Percentiles rank a stretch among this genome's conserved stretches.
Evolutionary conservation across 2,329 filamentous ascomycete genomes (phyloP).

Genomic region (Aureobasidium sp.): DNA sequence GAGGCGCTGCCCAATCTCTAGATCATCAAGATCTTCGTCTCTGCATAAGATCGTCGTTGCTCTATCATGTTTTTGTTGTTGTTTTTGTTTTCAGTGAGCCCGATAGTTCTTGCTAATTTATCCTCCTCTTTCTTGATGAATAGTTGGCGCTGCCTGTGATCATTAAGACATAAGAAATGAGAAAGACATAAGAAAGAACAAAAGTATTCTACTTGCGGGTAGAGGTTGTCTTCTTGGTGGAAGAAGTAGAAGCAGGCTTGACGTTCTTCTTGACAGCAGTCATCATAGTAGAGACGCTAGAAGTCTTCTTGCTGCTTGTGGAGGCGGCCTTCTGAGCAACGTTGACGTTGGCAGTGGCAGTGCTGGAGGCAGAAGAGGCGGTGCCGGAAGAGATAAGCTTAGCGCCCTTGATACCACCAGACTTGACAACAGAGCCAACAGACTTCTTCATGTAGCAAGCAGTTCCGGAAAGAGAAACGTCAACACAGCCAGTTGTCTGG

Average conservation of each 20-base stretch:
- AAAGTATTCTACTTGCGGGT: slow-evolving; percentile 2
- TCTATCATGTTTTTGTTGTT: slow-evolving; percentile 5
- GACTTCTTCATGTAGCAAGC: slow-evolving; percentile 30
- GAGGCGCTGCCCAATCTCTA: neutral
- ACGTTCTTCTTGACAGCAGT: neutral
- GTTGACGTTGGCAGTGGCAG: slow-evolving; percentile 5
- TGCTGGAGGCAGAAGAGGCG: slow-evolving; percentile 4
- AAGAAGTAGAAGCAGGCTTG: neutral
- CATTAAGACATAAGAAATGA: neutral
- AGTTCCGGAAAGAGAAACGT: slow-evolving; percentile 27
- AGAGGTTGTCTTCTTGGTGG: neutral
- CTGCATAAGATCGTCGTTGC: slow-evolving; percentile 11
- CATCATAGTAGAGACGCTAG: neutral
- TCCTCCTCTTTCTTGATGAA: neutral
- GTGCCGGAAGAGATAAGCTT: slow-evolving; percentile 22
- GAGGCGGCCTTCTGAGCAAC: slow-evolving; percentile 1
- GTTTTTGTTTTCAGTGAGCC: neutral
- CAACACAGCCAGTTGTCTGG: slow-evolving; percentile 26
- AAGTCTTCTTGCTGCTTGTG: neutral
- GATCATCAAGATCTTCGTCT: slow-evolving; percentile 14
- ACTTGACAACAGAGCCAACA: slow-evolving; percentile 21
- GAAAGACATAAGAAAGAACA: slow-evolving; percentile 1
- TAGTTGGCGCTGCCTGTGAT: neutral
- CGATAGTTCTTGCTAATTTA: slow-evolving; percentile 1
- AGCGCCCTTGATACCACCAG: slow-evolving; percentile 25